Base-by-base conservation (phyloP, 148 eudicot species). In the Fallopia convolvulus region DNA sequence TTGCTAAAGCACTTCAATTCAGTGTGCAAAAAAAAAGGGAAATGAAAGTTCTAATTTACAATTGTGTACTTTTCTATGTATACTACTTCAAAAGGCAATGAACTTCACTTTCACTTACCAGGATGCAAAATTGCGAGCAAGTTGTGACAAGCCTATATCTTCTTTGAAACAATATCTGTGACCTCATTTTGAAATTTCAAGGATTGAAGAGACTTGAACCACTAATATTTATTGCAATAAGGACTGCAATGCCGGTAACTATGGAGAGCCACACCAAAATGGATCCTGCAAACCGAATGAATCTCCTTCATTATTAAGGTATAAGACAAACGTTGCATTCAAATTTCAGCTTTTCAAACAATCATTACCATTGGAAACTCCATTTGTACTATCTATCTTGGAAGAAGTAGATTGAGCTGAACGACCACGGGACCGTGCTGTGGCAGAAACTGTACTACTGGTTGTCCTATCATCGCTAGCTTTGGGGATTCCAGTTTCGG, bases 151-250 rank as follows among this genome's bases (percentile, higher is more conserved):
- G 66, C 12, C 8, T 1, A 13, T 20, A 26, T 42, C 23, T 60
- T 20, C 32, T 11, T 10, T 8, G n/a, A 60, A 10, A 8, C 66
- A 21, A 60, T 60, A 21, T 60, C 21, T 26, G 13, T 33, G 4
- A 3, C 12, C 66, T 60, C 13, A 26, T 9, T 60, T 20, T 10
- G 32, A 20, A 23, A 21, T 23, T 60, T 90, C 83, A 92, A 71
- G 93, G 99, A 84, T 90, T 90, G 81, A 92, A 94, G 72, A 94
- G 39, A 80, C 83, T 88, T 75, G 96, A 84, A 65, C 91, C 89
- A 56, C 89, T 87, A 50, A 94, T 80, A 74, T 85, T 86, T 58
- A 87, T 61, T 70, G 97, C 97, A 81, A 84, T 85, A 41, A 90
- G 83, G 56, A 94, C 90, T 15, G 87, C 83, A 81, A 88, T 58